Evolutionary conservation across 148 eudicot genomes (phyloP).

Genomic region (Polygonum aviculare): DNA sequence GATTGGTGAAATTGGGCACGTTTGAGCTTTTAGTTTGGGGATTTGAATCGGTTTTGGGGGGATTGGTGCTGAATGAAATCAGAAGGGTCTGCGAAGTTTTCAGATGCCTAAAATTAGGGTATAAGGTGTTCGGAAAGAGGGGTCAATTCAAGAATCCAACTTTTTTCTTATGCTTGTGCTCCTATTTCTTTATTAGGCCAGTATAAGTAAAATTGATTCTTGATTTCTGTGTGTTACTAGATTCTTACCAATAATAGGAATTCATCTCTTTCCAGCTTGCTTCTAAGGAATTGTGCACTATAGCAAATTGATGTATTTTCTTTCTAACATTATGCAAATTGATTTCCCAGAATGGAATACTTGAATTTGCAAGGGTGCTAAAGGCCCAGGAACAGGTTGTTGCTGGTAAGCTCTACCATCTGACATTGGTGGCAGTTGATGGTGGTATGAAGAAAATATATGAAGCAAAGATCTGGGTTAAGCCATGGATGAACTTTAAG

Average conservation of each 20-base stretch:
- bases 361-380: conserved; percentile 10
- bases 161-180: background rate
- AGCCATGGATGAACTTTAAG: conserved; percentile 21
- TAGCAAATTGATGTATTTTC: background rate
- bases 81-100: background rate
- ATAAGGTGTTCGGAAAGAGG: background rate
- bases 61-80: background rate
- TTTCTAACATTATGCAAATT: conserved; percentile 8
- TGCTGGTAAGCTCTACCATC: conserved; percentile 15
- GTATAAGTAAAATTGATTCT: background rate
- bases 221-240: background rate
- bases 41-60: background rate
- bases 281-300: too few species aligned
- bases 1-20: background rate
- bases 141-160: background rate
- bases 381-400: conserved; percentile 14
- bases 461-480: conserved; percentile 18
- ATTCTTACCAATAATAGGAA: too few species aligned
- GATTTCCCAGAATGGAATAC: conserved; percentile 3
- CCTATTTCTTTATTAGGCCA: background rate
- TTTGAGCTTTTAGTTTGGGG: background rate
- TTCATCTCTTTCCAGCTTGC: too few species aligned
- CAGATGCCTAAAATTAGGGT: background rate
- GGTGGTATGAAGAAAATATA: conserved; percentile 12
- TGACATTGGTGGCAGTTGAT: conserved; percentile 13